Conservation (phyloP, 179 eudicot species). For the Nepenthes alata region DNA sequence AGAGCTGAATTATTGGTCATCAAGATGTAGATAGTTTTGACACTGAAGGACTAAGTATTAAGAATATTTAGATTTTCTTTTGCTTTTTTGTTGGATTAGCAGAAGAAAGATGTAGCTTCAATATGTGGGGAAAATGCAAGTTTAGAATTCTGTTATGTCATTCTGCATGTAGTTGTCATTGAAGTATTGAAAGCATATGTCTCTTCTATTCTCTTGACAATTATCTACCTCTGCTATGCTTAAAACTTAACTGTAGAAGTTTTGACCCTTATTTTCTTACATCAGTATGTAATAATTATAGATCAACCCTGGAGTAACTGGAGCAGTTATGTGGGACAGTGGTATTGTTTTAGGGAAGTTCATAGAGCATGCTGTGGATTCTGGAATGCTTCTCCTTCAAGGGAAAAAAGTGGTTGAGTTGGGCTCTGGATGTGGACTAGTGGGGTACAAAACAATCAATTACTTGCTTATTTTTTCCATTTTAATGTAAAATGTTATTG, state of each 20-base stretch:
- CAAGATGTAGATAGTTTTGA: no score
- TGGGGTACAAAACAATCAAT: constrained; percentile 41
- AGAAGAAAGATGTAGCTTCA: no score
- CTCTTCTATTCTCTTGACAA: no score
- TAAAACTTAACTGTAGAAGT: not conserved
- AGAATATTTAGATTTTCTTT: no score
- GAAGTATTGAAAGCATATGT: no score
- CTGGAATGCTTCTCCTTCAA: constrained; percentile 39
- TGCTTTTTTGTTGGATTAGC: no score
- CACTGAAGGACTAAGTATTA: no score
- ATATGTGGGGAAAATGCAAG: no score
- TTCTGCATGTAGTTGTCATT: no score
- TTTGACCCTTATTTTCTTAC: not conserved
- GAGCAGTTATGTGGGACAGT: constrained; percentile 96
- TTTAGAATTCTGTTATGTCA: no score
- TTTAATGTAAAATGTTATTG: not conserved
- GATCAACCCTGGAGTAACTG: constrained; percentile 89
- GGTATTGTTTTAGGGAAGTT: constrained; percentile 77
- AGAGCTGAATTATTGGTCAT: no score
- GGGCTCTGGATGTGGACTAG: constrained; percentile 93
- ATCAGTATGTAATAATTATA: constrained; percentile 10
- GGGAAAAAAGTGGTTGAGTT: constrained; percentile 76
- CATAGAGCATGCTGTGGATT: constrained; percentile 80
- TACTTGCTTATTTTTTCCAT: not conserved
- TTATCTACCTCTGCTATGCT: no score